phyloP scores from a whole-genome alignment of 2,329 filamentous ascomycete species.

The Remersonia thermophila region DNA sequence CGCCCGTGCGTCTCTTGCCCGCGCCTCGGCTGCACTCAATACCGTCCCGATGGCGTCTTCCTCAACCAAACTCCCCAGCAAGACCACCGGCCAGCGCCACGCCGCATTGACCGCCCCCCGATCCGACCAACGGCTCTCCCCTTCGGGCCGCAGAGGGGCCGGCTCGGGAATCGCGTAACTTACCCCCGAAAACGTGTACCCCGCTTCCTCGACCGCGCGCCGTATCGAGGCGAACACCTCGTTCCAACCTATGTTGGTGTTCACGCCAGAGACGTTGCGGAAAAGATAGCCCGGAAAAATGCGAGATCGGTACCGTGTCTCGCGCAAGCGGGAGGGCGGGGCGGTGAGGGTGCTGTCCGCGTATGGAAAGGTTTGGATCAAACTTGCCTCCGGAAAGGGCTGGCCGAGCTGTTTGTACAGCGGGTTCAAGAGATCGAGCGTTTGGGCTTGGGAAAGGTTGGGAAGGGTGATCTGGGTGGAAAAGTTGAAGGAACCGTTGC shows the following conservation, averaged over 20 bases:
- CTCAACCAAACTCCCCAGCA: conserved; percentile 13
- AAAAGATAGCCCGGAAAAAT: conserved; percentile 18
- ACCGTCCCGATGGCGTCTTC: conserved; percentile 6
- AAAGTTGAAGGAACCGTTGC: conserved; percentile 17
- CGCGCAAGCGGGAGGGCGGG: conserved; percentile 11
- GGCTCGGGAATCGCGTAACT: conserved; percentile 16
- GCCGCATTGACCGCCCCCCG: conserved; percentile 17
- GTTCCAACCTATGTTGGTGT: conserved; percentile 6
- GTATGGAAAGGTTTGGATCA: conserved; percentile 8
- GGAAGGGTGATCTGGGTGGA: conserved; percentile 16
- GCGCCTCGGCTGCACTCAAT: conserved; percentile 8
- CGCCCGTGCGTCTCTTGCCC: conserved; percentile 5
- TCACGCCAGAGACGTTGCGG: conserved; percentile 4
- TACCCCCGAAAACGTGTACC: conserved; percentile 19
- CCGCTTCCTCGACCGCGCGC: conserved; percentile 14
- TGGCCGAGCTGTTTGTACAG: conserved; percentile 20
- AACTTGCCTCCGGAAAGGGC: conserved; percentile 17
- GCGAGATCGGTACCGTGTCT: conserved; percentile 19
- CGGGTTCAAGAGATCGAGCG: conserved; percentile 20
- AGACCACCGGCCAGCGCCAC: conserved; percentile 13
- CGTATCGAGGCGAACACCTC: conserved; percentile 15
- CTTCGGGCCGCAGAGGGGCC: conserved; percentile 11
- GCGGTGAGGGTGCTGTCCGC: conserved; percentile 8
- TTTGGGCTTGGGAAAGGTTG: conserved; percentile 20
- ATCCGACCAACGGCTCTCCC: too few relatives aligned